A percentile compares a stretch with the other conserved stretches of the same genome.
These are phyloP conservation scores for Lotmaria passim DNA, from an alignment of 208 protist genomes.

Conservation along the genomic window DNA sequence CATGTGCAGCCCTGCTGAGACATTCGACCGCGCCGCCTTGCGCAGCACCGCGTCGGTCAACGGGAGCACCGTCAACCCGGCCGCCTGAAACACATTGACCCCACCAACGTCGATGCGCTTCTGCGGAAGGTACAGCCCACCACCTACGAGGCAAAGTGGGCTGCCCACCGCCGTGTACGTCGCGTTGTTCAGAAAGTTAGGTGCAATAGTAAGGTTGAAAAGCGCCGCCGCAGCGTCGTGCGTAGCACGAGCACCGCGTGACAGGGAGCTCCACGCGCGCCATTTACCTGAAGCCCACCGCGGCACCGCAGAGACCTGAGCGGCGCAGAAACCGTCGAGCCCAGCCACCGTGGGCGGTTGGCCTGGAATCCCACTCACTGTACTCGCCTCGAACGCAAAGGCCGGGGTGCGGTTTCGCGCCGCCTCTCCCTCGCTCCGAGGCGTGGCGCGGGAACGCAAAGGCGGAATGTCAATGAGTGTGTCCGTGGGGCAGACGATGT, in stretches of 20 bases:
- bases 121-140: conserved; percentile 21
- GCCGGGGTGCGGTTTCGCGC: background rate
- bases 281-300: conserved; percentile 15
- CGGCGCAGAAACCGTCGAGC: conserved; percentile 23
- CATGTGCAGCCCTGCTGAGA: conserved; percentile 9
- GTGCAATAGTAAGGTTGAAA: conserved; percentile 12
- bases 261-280: background rate
- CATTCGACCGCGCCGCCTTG: background rate
- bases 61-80: conserved; percentile 12
- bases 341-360: conserved; percentile 10
- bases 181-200: conserved; percentile 4
- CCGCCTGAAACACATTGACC: conserved; percentile 10
- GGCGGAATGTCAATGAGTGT: conserved; percentile 10
- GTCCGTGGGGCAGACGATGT: conserved; percentile 10
- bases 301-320: conserved; percentile 21
- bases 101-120: conserved; percentile 20
- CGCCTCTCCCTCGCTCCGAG: background rate
- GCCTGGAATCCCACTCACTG: background rate
- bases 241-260: background rate
- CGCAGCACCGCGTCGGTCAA: conserved; percentile 21
- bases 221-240: background rate
- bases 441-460: background rate
- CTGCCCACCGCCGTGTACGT: conserved; percentile 31
- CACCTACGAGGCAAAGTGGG: conserved; percentile 23
- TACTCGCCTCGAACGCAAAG: background rate